Evolutionary conservation across 306 rosid species (phyloP).

Genomic region (Vicia villosa): DNA sequence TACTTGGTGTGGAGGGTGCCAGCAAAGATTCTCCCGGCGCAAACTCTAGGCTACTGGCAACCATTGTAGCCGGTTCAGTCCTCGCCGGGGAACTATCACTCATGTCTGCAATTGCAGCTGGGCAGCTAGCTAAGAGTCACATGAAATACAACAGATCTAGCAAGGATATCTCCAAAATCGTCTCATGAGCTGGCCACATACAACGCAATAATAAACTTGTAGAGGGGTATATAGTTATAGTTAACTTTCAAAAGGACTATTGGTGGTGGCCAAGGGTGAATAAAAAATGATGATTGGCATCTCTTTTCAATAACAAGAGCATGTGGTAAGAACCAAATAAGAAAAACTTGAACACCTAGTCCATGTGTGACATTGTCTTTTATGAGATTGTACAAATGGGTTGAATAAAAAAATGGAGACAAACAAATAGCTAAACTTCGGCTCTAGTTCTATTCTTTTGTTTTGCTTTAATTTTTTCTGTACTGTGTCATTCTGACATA

Average conservation of each 20-base stretch:
- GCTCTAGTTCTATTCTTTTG: constrained; percentile 8
- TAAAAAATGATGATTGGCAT: constrained; percentile 33
- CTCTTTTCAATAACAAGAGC: constrained; percentile 1
- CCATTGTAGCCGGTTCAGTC: constrained; percentile 64
- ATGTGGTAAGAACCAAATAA: constrained; percentile 11
- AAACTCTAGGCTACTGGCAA: constrained; percentile 59
- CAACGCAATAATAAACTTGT: no score
- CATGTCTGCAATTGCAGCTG: no score
- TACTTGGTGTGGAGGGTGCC: constrained; percentile 75
- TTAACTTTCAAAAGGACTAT: no score
- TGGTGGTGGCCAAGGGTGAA: no score
- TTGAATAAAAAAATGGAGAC: constrained; percentile 30
- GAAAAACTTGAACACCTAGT: constrained; percentile 16
- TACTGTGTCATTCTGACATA: constrained; percentile 20
- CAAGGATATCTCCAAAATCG: constrained; percentile 43
- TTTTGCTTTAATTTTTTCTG: not conserved
- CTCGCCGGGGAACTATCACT: constrained; percentile 72
- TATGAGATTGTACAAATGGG: constrained; percentile 30
- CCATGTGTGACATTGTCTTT: constrained; percentile 31
- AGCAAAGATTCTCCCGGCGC: constrained; percentile 60
- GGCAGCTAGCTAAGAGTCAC: constrained; percentile 69
- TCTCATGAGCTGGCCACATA: no score
- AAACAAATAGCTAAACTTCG: constrained; percentile 35
- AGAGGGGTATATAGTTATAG: no score
- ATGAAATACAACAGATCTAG: constrained; percentile 78